Conservation (phyloP, 2,329 filamentous ascomycete species). For the Trichoderma guizhouense region DNA sequence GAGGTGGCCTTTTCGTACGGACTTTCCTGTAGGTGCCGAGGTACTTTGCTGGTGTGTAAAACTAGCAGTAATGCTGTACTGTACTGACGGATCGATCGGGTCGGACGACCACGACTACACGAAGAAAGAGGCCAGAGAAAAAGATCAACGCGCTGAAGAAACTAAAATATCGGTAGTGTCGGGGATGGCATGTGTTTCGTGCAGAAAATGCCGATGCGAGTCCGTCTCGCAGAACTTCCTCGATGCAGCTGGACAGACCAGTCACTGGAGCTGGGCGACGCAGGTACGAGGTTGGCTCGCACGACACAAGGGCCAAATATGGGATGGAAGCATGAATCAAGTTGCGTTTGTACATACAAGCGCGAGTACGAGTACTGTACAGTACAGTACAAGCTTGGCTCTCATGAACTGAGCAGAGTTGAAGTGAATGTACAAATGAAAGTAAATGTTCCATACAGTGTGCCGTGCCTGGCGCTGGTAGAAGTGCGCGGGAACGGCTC, state of each 20-base stretch:
- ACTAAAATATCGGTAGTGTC: not conserved
- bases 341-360: not conserved
- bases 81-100: not conserved
- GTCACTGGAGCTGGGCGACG: not conserved
- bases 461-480: conserved; percentile 17
- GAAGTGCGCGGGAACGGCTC: conserved; percentile 18
- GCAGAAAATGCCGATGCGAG: not conserved
- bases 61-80: not conserved
- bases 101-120: not conserved
- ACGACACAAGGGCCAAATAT: not conserved
- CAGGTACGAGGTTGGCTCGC: conserved; percentile 11
- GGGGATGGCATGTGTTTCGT: not conserved
- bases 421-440: not conserved
- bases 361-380: not conserved
- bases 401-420: not conserved
- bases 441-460: conserved; percentile 9
- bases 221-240: conserved; percentile 4
- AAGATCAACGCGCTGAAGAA: not conserved
- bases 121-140: not conserved
- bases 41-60: not conserved
- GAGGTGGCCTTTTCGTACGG: not conserved
- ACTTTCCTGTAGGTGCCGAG: not conserved
- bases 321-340: not conserved
- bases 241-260: not conserved
- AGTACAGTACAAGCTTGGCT: too few relatives aligned